Conservation (phyloP, 2,329 filamentous ascomycete species). For the Venturia aucupariae region DNA sequence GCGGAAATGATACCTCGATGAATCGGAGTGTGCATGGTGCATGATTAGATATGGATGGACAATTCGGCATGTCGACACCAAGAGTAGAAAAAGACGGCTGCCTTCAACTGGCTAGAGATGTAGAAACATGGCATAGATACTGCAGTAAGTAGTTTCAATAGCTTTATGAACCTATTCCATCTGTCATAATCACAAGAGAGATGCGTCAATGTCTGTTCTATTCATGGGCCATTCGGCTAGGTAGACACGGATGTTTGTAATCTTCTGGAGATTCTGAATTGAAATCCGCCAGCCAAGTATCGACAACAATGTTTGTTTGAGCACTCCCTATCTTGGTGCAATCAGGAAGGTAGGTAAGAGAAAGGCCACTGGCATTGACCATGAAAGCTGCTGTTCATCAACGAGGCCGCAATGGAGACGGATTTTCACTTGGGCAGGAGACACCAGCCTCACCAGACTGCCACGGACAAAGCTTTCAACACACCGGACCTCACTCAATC, state of each 20-base stretch:
- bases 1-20: not conserved
- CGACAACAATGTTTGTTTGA: no score
- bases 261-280: not conserved
- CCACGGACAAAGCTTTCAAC: not conserved
- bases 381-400: not conserved
- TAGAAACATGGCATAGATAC: not conserved
- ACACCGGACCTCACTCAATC: not conserved
- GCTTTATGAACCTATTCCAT: not conserved
- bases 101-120: slow-evolving; percentile 6
- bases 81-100: not conserved
- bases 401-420: no score
- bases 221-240: not conserved
- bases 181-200: no score
- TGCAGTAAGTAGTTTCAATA: slow-evolving; percentile 6
- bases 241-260: not conserved
- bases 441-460: not conserved
- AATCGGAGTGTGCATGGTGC: not conserved
- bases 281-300: not conserved
- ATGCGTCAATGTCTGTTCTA: not conserved
- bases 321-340: no score
- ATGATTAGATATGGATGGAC: not conserved
- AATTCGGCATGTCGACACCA: not conserved
- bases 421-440: not conserved
- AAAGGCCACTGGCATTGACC: not conserved
- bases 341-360: no score